Evolutionary conservation across 495 filamentous ascomycete genomes (phyloP).

Genomic region (Penicillium cinerascens): DNA sequence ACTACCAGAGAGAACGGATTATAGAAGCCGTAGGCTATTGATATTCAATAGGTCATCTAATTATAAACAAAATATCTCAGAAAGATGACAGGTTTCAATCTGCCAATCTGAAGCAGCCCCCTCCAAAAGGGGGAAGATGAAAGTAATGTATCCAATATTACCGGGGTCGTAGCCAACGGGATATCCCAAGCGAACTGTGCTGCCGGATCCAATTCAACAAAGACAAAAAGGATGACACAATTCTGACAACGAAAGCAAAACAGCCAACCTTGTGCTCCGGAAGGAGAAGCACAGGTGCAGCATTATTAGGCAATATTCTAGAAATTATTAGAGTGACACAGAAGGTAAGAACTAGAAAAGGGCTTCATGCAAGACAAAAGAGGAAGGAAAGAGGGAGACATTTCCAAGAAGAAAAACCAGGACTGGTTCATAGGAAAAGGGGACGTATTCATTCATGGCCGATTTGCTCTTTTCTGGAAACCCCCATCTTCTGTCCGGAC

Average conservation of each 20-base stretch:
- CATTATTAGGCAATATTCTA: constrained; percentile 25
- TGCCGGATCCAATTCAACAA: neutral
- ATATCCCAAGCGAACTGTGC: neutral
- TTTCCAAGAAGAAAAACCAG: constrained; percentile 1
- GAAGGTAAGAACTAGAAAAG: constrained; percentile 14
- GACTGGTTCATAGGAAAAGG: constrained; percentile 13
- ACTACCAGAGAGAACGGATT: too few relatives aligned
- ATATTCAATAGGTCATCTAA: constrained; percentile 19
- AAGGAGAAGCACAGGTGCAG: constrained; percentile 2
- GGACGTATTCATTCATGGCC: constrained; percentile 34
- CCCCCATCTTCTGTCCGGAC: neutral
- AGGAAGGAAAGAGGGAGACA: constrained; percentile 1
- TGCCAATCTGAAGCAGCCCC: constrained; percentile 4
- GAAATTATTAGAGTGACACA: constrained; percentile 15
- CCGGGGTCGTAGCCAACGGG: neutral
- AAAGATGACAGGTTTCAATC: constrained; percentile 2
- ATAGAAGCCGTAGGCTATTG: constrained; percentile 6
- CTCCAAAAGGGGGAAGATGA: neutral
- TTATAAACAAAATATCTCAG: constrained; percentile 23
- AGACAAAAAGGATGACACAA: neutral
- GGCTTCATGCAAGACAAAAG: constrained; percentile 14
- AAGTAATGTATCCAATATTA: constrained; percentile 4
- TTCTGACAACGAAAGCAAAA: neutral
- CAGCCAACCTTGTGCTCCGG: constrained; percentile 10
- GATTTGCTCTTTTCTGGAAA: constrained; percentile 3